Conservation (phyloP, 495 filamentous ascomycete genomes). For the Parachaetomium inaequale region DNA sequence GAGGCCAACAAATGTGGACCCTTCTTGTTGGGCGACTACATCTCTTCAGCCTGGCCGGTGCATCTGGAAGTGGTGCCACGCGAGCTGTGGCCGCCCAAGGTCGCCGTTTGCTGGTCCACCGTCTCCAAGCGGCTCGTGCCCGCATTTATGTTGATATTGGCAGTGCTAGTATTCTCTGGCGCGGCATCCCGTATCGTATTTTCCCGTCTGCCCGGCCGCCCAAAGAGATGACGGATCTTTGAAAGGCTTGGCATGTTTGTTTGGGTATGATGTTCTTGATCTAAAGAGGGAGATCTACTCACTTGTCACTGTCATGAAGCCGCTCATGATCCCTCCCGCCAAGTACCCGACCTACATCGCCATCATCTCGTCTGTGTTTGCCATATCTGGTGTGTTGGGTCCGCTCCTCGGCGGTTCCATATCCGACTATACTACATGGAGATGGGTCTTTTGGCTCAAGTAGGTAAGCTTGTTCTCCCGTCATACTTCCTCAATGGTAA, state of each 20-base stretch:
- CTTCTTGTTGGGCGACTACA: too few relatives aligned
- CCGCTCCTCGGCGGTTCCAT: slow-evolving; percentile 48
- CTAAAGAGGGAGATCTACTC: too few relatives aligned
- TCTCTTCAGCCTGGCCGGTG: neutral
- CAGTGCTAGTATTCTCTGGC: too few relatives aligned
- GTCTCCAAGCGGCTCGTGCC: too few relatives aligned
- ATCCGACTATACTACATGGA: slow-evolving; percentile 29
- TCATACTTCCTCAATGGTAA: too few relatives aligned
- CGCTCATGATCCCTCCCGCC: slow-evolving; percentile 45
- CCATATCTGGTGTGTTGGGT: slow-evolving; percentile 42
- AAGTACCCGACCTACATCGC: slow-evolving; percentile 46
- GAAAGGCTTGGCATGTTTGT: too few relatives aligned
- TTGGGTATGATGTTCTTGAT: too few relatives aligned
- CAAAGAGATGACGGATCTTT: too few relatives aligned
- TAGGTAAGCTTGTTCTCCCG: slow-evolving; percentile 10
- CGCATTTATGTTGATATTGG: too few relatives aligned
- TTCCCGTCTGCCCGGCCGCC: too few relatives aligned
- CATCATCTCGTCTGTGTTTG: slow-evolving; percentile 47
- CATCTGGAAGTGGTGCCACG: neutral
- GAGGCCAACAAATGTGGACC: neutral
- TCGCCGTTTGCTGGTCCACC: too few relatives aligned
- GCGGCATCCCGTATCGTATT: too few relatives aligned
- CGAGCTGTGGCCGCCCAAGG: neutral
- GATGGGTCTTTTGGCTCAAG: slow-evolving; percentile 44
- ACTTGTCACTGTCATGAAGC: slow-evolving; percentile 45